Percentiles rank a stretch among this genome's conserved stretches.
Evolutionary conservation across 2,329 filamentous ascomycete genomes (phyloP).

Genomic region (Coniella lustricola): DNA sequence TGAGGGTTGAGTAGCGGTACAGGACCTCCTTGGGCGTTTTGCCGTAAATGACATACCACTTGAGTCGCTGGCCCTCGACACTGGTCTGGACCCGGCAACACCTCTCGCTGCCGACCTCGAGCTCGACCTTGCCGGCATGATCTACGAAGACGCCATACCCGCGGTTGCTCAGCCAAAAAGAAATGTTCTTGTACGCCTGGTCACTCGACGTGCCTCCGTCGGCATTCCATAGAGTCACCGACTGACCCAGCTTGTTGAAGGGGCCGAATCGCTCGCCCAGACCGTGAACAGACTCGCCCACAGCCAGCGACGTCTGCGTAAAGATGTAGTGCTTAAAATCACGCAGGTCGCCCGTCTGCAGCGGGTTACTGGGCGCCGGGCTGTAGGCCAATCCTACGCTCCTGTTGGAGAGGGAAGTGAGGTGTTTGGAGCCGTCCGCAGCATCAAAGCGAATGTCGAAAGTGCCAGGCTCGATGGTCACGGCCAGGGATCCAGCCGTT

Average conservation of each 20-base stretch:
- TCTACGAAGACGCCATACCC: constrained; percentile 75
- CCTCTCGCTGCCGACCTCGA: constrained; percentile 70
- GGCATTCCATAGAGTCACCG: constrained; percentile 56
- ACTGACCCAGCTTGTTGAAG: constrained; percentile 70
- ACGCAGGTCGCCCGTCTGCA: constrained; percentile 46
- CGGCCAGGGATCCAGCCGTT: constrained; percentile 43
- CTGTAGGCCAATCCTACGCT: constrained; percentile 52
- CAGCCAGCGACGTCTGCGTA: constrained; percentile 45
- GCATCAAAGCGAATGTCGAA: constrained; percentile 52
- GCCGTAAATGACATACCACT: constrained; percentile 69
- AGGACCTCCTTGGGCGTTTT: constrained; percentile 66
- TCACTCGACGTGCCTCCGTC: constrained; percentile 61
- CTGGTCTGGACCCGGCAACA: constrained; percentile 63
- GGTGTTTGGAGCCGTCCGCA: constrained; percentile 37
- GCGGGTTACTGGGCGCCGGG: constrained; percentile 43
- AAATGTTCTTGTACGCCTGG: constrained; percentile 66
- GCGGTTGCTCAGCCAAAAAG: constrained; percentile 63
- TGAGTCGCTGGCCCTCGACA: constrained; percentile 61
- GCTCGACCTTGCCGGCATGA: constrained; percentile 59
- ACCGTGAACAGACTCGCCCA: constrained; percentile 64
- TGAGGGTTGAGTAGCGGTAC: constrained; percentile 58
- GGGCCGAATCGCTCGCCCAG: constrained; percentile 71
- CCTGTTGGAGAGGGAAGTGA: constrained; percentile 48
- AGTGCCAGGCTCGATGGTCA: constrained; percentile 41
- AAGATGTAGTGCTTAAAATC: constrained; percentile 50